Evolutionary conservation across 75 land plant species (phyloP).

Genomic region (Pinus albicaulis): DNA sequence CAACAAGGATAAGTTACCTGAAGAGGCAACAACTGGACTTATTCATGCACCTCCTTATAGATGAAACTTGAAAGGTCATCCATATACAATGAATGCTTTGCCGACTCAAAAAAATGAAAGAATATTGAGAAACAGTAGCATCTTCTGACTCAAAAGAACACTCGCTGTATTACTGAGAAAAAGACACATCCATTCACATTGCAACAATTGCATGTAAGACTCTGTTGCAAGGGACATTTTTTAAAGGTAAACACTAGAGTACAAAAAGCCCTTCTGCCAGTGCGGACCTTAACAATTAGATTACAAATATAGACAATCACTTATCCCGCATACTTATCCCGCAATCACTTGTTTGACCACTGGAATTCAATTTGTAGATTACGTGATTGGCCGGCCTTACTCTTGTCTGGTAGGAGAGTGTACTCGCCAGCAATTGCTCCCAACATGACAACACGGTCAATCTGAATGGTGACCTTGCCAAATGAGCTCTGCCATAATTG

Average conservation of each 20-base stretch:
- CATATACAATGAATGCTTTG: not conserved
- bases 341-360: constrained; percentile 81
- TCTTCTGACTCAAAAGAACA: not conserved
- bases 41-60: not conserved
- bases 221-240: not conserved
- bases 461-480: constrained; percentile 98
- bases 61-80: not conserved
- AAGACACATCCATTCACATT: not conserved
- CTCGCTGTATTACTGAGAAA: not conserved
- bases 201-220: not conserved
- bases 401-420: constrained; percentile 72
- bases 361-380: constrained; percentile 94
- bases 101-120: not conserved
- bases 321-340: constrained; percentile 10
- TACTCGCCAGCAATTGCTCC: constrained; percentile 96
- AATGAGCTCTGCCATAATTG: constrained; percentile 81
- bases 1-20: not conserved
- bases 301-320: constrained; percentile 13
- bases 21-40: not conserved
- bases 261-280: constrained; percentile 10
- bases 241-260: constrained; percentile 1
- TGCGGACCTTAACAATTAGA: not conserved
- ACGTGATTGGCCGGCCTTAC: constrained; percentile 82
- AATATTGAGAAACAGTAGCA: not conserved
- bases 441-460: constrained; percentile 93